These are phyloP conservation scores for Colletotrichum melonis DNA, from an alignment of 2,329 filamentous ascomycete species.

Conservation along the genomic window DNA sequence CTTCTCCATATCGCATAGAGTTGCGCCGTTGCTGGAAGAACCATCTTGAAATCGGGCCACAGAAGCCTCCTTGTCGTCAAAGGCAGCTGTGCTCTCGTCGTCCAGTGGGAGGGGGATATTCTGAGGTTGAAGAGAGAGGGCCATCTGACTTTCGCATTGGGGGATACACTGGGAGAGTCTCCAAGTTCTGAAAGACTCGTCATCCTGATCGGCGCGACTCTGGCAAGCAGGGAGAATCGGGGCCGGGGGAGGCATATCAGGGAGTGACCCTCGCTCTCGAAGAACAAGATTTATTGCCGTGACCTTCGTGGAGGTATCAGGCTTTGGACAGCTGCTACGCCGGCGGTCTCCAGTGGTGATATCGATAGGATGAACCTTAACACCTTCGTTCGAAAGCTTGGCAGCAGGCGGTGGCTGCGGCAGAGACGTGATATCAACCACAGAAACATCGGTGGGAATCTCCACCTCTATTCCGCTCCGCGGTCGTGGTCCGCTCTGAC, in stretches of 20 bases:
- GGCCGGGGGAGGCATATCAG: conserved; percentile 29
- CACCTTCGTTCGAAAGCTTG: conserved; percentile 3
- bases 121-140: background rate
- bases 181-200: conserved; percentile 38
- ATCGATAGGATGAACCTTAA: conserved; percentile 20
- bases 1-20: background rate
- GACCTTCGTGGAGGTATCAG: conserved; percentile 1
- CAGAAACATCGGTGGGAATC: background rate
- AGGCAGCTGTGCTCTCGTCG: background rate
- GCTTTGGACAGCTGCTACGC: conserved; percentile 20
- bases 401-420: conserved; percentile 1
- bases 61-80: background rate
- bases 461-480: conserved; percentile 20
- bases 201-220: conserved; percentile 17
- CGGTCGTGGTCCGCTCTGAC: conserved; percentile 14
- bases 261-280: conserved; percentile 33
- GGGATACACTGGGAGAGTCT: conserved; percentile 32
- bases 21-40: background rate
- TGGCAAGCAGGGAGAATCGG: conserved; percentile 23
- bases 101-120: background rate
- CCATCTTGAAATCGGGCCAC: background rate
- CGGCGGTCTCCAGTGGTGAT: conserved; percentile 5
- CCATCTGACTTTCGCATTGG: conserved; percentile 8
- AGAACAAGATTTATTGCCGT: conserved; percentile 22
- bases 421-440: background rate